These are phyloP conservation scores for Adansonia grandidieri DNA, from an alignment of 441 rosid genomes.

Conservation along the genomic window DNA sequence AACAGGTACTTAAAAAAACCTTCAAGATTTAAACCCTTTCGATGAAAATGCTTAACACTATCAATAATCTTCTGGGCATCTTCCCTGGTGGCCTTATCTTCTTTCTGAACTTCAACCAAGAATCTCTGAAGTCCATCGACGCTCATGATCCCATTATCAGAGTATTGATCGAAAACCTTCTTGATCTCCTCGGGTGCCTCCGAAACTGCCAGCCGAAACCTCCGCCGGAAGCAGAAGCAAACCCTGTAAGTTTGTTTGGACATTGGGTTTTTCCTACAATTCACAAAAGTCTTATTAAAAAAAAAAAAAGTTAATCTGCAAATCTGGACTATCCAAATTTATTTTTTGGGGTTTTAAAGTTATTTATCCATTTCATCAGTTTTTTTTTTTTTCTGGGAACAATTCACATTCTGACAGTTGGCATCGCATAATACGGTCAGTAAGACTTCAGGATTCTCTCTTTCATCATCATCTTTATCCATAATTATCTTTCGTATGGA, in stretches of 20 bases:
- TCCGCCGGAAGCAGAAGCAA: conserved; percentile 76
- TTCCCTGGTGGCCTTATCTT: conserved; percentile 60
- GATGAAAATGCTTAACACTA: conserved; percentile 52
- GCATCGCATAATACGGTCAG: too few species aligned
- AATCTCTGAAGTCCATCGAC: conserved; percentile 64
- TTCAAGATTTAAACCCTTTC: conserved; percentile 64
- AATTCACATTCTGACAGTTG: too few species aligned
- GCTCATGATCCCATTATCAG: conserved; percentile 64
- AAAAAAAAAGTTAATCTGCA: not conserved
- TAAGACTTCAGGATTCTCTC: too few species aligned
- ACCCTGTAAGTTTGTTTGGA: conserved; percentile 81
- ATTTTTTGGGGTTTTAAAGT: not conserved
- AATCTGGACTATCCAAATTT: not conserved
- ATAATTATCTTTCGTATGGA: too few species aligned
- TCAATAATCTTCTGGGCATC: conserved; percentile 72
- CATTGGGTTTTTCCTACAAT: conserved; percentile 37
- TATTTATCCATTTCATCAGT: not conserved
- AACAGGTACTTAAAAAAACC: conserved; percentile 79
- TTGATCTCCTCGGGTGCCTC: conserved; percentile 81
- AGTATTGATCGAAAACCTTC: conserved; percentile 54
- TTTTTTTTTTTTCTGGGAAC: too few species aligned
- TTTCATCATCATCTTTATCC: too few species aligned
- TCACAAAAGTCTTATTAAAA: not conserved
- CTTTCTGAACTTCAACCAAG: conserved; percentile 63
- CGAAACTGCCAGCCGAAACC: conserved; percentile 54